A percentile compares a stretch with the other conserved stretches of the same genome.
These are phyloP conservation scores for Alternaria alternata DNA, from an alignment of 2,329 filamentous ascomycete species.

Conservation along the genomic window DNA sequence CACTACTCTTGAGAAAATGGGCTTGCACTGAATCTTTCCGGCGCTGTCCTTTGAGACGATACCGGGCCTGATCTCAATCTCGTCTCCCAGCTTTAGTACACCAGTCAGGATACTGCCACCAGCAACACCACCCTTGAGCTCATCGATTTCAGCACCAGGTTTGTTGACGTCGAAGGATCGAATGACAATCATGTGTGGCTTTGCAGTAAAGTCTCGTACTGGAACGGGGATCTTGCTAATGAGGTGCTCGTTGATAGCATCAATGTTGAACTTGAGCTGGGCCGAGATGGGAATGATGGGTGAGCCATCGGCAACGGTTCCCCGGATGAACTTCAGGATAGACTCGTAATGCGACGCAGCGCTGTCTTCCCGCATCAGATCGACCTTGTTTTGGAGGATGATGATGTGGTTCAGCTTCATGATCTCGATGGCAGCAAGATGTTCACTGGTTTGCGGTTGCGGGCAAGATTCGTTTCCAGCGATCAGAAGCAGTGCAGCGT, in stretches of 20 bases:
- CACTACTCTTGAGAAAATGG: slow-evolving; percentile 94
- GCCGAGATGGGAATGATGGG: slow-evolving; percentile 97
- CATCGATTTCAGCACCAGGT: slow-evolving; percentile 97
- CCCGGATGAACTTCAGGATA: slow-evolving; percentile 97
- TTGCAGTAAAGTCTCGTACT: slow-evolving; percentile 85
- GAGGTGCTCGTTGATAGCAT: slow-evolving; percentile 95
- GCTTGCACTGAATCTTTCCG: slow-evolving; percentile 93
- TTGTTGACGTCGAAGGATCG: slow-evolving; percentile 99
- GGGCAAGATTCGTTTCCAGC: slow-evolving; percentile 98
- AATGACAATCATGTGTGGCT: slow-evolving; percentile 99
- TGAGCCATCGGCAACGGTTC: slow-evolving; percentile 92
- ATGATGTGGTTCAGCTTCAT: slow-evolving; percentile 99
- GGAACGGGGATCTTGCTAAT: slow-evolving; percentile 95
- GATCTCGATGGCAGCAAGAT: slow-evolving; percentile 98
- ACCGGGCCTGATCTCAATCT: slow-evolving; percentile 98
- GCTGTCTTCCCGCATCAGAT: slow-evolving; percentile 95
- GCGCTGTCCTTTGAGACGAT: slow-evolving; percentile 95
- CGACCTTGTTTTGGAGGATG: slow-evolving; percentile 99
- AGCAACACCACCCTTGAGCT: slow-evolving; percentile 97
- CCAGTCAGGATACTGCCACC: slow-evolving; percentile 96
- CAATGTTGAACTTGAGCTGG: slow-evolving; percentile 99
- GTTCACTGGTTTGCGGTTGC: slow-evolving; percentile 97
- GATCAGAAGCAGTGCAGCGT: slow-evolving; percentile 93
- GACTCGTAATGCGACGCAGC: slow-evolving; percentile 95
- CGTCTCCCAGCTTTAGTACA: slow-evolving; percentile 94